phyloP scores from a whole-genome alignment of 148 eudicot species.

The Salicornia ramosissima region DNA sequence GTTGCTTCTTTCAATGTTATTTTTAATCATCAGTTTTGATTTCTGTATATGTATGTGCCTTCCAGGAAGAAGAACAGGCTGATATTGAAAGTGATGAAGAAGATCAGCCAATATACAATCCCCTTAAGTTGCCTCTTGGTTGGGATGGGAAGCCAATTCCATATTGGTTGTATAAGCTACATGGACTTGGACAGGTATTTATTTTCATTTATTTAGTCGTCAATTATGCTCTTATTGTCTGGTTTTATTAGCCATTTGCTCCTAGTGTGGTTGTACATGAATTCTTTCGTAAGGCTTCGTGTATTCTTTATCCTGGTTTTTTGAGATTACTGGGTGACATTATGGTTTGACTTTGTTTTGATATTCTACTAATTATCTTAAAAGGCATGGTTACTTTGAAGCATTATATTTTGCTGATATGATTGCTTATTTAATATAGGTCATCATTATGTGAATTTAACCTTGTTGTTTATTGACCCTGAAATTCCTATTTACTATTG shows the following conservation, averaged over 20 bases:
- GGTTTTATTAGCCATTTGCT: not conserved
- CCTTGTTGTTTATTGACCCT: conserved; percentile 9
- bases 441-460: not conserved
- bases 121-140: conserved; percentile 94
- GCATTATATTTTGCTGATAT: not conserved
- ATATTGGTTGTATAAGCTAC: conserved; percentile 96
- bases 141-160: conserved; percentile 99
- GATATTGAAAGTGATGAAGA: conserved; percentile 96
- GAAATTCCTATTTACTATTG: conserved; percentile 1
- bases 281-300: not conserved
- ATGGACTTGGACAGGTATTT: conserved; percentile 99
- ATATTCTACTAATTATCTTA: not conserved
- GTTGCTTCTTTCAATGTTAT: no score
- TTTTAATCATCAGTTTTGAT: conserved; percentile 4
- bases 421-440: not conserved
- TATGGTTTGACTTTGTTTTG: not conserved
- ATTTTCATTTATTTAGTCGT: not conserved
- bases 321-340: conserved; percentile 1
- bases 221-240: not conserved
- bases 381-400: not conserved
- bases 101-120: conserved; percentile 94
- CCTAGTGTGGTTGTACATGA: not conserved
- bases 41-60: conserved; percentile 20
- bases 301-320: not conserved
- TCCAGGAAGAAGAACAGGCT: conserved; percentile 83